Base-by-base conservation (phyloP, 108 stramenopile species). In the Skeletonema tropicum region DNA sequence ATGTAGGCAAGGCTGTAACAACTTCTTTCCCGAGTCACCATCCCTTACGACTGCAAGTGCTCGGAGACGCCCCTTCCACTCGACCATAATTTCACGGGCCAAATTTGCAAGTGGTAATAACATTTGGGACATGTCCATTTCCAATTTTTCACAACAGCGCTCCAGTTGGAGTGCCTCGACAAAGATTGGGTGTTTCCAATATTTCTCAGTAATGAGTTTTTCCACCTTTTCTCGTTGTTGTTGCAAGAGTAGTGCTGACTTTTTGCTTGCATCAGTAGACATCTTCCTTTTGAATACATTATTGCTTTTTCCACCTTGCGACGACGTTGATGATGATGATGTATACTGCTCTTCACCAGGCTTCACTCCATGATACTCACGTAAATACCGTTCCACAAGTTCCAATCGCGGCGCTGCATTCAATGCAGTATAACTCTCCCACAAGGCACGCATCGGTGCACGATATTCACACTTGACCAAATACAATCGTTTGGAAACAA, bases 391-490 rank as follows among this genome's bases (percentile, higher is more conserved):
- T 25, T 91, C 84, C 33, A 96, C 95, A 25, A 94, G 30, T 25
- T 86, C 85, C 70, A 88, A 70, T 48, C 85, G 73, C 8, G 95
- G 95, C 11, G 95, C 95, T n/a, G 87, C 81, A 46, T 86, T 79
- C 14, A 93, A 62, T 8, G 89, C 78, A 68, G 81, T 81, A 77
- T 92, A 93, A 66, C 88, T 88, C 75, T 96, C 95, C 80, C 90
- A 74, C 71, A 90, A 87, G 23, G 91, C 87, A 59, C 95, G 92
- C 49, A 96, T 82, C 5, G 95, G 95, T 33, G 91, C 92, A 11
- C 95, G 91, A 64, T 96, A 96, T 64, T 96, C 95, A 59, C 88
- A 89, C 73, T 96, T 96, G 64, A 96, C 92, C 57, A 96, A 72
- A 62, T 96, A 94, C 60, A 96, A 59, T 9, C 95, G 91, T 66